phyloP scores from a whole-genome alignment of 2,329 filamentous ascomycete genomes.

The Paecilomyces dactylethromorphus region DNA sequence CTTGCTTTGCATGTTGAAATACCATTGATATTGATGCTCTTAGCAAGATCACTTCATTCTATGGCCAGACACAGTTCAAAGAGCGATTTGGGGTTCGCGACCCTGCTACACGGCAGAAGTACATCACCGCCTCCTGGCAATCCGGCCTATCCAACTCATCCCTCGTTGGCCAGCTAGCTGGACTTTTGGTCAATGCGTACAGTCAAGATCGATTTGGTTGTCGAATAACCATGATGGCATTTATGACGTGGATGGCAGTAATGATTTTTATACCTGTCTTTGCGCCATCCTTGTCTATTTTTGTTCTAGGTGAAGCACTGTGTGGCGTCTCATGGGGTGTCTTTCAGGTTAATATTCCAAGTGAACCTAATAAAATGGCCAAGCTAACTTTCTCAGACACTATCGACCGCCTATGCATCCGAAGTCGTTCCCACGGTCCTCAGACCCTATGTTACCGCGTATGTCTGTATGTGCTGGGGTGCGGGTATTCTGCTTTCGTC shows the following conservation, averaged over 20 bases:
- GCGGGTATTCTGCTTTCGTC: constrained; percentile 49
- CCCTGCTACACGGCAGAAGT: not conserved
- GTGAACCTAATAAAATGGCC: constrained; percentile 50
- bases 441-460: constrained; percentile 47
- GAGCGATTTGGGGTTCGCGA: not conserved
- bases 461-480: constrained; percentile 53
- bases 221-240: constrained; percentile 34
- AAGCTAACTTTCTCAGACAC: constrained; percentile 52
- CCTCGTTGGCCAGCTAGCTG: not conserved
- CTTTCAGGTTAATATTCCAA: constrained; percentile 19
- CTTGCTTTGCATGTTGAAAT: constrained; percentile 35
- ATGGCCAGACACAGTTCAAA: not conserved
- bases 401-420: constrained; percentile 50
- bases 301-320: not conserved
- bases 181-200: constrained; percentile 46
- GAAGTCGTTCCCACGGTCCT: constrained; percentile 42
- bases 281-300: constrained; percentile 19
- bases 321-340: not conserved
- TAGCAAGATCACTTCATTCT: constrained; percentile 40
- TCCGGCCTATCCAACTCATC: constrained; percentile 26
- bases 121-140: constrained; percentile 42
- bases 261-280: constrained; percentile 45
- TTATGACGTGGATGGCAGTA: constrained; percentile 31
- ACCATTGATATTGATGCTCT: constrained; percentile 35
- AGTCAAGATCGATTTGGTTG: constrained; percentile 49